Percentiles rank a stretch among this genome's conserved stretches.
Conservation (phyloP, 2,329 filamentous ascomycete species). For the Exophiala viscosa region DNA sequence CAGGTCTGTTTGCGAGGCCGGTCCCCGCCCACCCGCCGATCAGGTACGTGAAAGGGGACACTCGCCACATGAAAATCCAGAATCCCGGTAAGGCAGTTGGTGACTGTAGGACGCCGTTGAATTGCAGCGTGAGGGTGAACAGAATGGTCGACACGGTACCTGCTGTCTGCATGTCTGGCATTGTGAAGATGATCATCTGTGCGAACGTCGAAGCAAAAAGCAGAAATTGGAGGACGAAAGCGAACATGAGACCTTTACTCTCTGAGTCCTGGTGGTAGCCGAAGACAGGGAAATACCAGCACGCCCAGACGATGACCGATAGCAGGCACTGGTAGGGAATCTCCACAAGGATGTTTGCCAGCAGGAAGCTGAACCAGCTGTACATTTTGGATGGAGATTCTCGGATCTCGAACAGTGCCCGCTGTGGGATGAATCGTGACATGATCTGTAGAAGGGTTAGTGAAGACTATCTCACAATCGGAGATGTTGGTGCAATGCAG, state of each 20-base stretch:
- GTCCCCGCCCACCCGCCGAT: conserved; percentile 67
- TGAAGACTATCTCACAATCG: conserved; percentile 46
- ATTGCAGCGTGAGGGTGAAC: conserved; percentile 70
- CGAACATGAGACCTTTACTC: conserved; percentile 39
- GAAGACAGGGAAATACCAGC: conserved; percentile 71
- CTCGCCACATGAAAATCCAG: conserved; percentile 77
- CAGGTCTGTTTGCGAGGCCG: conserved; percentile 62
- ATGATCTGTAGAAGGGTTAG: conserved; percentile 48
- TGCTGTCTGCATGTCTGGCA: conserved; percentile 62
- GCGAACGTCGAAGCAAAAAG: conserved; percentile 70
- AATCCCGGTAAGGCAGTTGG: conserved; percentile 60
- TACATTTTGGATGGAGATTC: conserved; percentile 71
- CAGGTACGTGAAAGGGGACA: conserved; percentile 78
- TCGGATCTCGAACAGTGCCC: conserved; percentile 62
- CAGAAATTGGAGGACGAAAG: conserved; percentile 69
- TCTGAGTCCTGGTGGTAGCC: conserved; percentile 54
- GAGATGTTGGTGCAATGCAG: conserved; percentile 36
- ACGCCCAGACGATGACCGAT: conserved; percentile 62
- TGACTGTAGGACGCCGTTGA: conserved; percentile 67
- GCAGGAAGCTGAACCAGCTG: conserved; percentile 68
- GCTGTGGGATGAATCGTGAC: conserved; percentile 65
- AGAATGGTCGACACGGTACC: conserved; percentile 71
- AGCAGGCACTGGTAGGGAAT: conserved; percentile 64
- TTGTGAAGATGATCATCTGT: conserved; percentile 75
- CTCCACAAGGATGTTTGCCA: conserved; percentile 65